These are phyloP conservation scores for Eragrostis curvula DNA, from an alignment of 176 grass and related monocot species.

Conservation along the genomic window DNA sequence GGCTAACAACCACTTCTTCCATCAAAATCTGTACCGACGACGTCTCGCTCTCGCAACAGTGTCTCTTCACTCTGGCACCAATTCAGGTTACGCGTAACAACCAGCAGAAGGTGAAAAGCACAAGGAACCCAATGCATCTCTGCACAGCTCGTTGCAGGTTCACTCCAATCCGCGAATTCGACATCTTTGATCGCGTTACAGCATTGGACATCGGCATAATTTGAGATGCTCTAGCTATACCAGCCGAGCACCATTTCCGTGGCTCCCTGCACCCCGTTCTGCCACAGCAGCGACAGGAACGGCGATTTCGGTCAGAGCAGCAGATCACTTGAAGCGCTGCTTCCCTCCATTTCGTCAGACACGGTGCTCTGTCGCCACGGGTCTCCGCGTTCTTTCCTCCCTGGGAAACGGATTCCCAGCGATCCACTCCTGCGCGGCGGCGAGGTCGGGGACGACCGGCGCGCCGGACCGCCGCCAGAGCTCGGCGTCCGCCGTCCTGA, in stretches of 20 bases:
- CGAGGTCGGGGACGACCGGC: slow-evolving; percentile 73
- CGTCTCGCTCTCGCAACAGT: neutral
- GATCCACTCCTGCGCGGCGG: slow-evolving; percentile 68
- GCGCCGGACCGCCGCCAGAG: slow-evolving; percentile 62
- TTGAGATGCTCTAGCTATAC: too few species aligned
- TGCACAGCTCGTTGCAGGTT: too few species aligned
- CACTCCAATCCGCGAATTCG: too few species aligned
- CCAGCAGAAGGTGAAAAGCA: neutral
- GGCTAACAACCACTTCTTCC: too few species aligned
- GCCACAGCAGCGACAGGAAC: too few species aligned
- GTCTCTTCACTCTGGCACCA: neutral
- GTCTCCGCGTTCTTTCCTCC: neutral
- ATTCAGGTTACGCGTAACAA: neutral
- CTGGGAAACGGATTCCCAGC: neutral
- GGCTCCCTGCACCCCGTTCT: too few species aligned
- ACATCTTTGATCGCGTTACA: too few species aligned
- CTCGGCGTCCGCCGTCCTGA: slow-evolving; percentile 68
- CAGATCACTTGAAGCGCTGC: neutral
- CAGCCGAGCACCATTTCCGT: too few species aligned
- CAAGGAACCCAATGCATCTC: too few species aligned
- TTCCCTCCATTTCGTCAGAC: slow-evolving; percentile 25
- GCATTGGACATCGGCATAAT: too few species aligned
- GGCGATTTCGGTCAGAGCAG: too few species aligned
- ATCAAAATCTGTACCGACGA: too few species aligned
- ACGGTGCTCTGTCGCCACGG: neutral